These are phyloP conservation scores for Geranium incanum DNA, from an alignment of 441 rosid genomes.

Conservation along the genomic window DNA sequence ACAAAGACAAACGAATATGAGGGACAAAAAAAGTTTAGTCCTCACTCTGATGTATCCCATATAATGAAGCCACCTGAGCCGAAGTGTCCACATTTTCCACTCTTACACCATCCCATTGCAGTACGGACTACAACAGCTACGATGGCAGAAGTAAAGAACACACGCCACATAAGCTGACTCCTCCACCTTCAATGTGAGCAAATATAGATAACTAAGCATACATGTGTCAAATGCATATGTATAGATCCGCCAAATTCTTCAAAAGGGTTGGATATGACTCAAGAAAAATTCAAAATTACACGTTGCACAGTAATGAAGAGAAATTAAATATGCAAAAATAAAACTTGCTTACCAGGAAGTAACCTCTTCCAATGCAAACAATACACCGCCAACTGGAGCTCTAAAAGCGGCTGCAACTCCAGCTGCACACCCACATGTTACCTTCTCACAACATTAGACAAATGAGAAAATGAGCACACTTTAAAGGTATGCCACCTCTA, in stretches of 20 bases:
- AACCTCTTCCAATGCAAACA: slow-evolving; percentile 95
- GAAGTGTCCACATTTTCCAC: slow-evolving; percentile 94
- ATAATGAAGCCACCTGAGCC: slow-evolving; percentile 94
- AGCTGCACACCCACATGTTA: slow-evolving; percentile 99
- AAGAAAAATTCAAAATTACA: neutral
- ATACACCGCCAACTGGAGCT: slow-evolving; percentile 98
- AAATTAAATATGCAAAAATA: slow-evolving; percentile 10
- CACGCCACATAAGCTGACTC: slow-evolving; percentile 99
- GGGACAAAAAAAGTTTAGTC: slow-evolving; percentile 25
- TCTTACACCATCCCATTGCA: slow-evolving; percentile 96
- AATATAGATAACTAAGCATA: slow-evolving; percentile 14
- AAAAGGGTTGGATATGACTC: neutral
- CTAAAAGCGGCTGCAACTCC: slow-evolving; percentile 99
- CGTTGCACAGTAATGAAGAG: neutral
- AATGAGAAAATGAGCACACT: slow-evolving; percentile 26
- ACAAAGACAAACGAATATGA: slow-evolving; percentile 2
- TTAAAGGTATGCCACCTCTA: slow-evolving; percentile 19
- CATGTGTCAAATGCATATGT: neutral
- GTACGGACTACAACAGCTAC: slow-evolving; percentile 97
- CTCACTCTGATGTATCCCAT: slow-evolving; percentile 94
- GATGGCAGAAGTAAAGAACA: slow-evolving; percentile 92
- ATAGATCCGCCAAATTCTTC: neutral
- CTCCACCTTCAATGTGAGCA: slow-evolving; percentile 69
- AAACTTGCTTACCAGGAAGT: slow-evolving; percentile 67
- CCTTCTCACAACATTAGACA: slow-evolving; percentile 56